A percentile compares a stretch with the other conserved stretches of the same genome.
Evolutionary conservation across 345 rosid species (phyloP).

Genomic region (Citrus maxima): DNA sequence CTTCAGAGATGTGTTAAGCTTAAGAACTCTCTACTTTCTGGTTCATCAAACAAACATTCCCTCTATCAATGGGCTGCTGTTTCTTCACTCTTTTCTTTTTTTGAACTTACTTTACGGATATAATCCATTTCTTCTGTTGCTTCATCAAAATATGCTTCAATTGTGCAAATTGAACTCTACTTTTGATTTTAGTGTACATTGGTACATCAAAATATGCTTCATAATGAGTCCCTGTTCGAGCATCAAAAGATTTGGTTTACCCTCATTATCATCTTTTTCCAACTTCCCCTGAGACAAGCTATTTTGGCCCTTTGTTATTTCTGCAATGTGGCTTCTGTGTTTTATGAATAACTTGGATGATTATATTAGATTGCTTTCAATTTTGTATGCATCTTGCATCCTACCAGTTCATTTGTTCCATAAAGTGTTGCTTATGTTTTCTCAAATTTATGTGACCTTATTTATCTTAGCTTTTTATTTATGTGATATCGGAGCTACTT

Average conservation of each 20-base stretch:
- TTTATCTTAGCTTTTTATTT: not conserved
- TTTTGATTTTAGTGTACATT: not conserved
- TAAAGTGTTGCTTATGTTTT: not conserved
- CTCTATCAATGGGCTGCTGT: not conserved
- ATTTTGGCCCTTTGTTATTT: not conserved
- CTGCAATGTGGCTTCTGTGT: not conserved
- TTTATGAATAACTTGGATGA: not conserved
- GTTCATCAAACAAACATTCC: not conserved
- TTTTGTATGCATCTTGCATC: not conserved
- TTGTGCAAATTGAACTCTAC: not conserved
- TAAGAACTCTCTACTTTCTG: not conserved
- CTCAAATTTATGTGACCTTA: not conserved
- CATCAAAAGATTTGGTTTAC: not conserved
- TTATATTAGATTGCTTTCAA: slow-evolving; percentile 3
- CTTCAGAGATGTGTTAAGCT: not conserved
- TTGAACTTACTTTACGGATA: not conserved
- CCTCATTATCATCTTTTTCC: not conserved
- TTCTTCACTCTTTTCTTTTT: not conserved
- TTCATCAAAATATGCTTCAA: not conserved
- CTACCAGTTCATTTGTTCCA: not conserved
- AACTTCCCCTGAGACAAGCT: not conserved
- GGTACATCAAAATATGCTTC: not conserved
- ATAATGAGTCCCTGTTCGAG: not conserved
- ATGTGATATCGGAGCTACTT: not conserved
- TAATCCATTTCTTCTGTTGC: not conserved